Base-by-base conservation (phyloP, 352 stramenopile genomes). In the Globisporangium barbulae region DNA sequence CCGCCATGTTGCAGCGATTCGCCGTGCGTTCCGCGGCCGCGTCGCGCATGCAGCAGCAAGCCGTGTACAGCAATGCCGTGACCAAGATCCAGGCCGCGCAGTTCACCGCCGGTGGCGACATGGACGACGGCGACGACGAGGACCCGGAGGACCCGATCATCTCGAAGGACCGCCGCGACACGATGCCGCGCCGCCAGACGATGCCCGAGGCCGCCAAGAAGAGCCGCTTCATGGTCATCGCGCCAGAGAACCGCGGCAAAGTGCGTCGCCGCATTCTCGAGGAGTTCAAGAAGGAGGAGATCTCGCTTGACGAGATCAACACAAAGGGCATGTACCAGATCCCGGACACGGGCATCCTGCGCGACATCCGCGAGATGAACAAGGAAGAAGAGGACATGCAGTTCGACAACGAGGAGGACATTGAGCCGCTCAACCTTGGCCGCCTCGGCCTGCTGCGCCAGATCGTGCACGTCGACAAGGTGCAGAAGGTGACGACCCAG, bases 401-500 rank as follows among this genome's bases (percentile, higher is more conserved):
- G 61, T 89, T 89, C 53, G 78, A 73, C 28, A 69, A 83, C 0
- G 78, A 91, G 12, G 76, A 88, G 22, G 82, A 93, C 9, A 69
- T 86, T 31, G 71, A 73, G 12, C 69, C 79, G 53, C 66, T 93
- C 31, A 88, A 93, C 71, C 73, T 93, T 41, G 81, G 81, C 21
- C 76, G 76, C 37, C 64, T 91, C 61, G 85, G 83, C 9, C 69
- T 91, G 33, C 62, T 93, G 63, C 83, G 85, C 17, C 85, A 93
- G 75, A 91, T 93, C 53, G 81, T 91, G 55, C 81, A 91, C 73
- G 78, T 93, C 62, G 83, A 93, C 67, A 85, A 90, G 62, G 85
- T 93, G 55, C 85, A 93, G 71, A 93, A 93, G 71, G 79, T 97
- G 21, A 97, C 93, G 67, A 88, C 90, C 45, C 90, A 97, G 71